A percentile compares a stretch with the other conserved stretches of the same genome.
Evolutionary conservation across 1,284 basidiomycete genomes (phyloP).

Genomic region (Microbotryum lychnidis-dioicae): DNA sequence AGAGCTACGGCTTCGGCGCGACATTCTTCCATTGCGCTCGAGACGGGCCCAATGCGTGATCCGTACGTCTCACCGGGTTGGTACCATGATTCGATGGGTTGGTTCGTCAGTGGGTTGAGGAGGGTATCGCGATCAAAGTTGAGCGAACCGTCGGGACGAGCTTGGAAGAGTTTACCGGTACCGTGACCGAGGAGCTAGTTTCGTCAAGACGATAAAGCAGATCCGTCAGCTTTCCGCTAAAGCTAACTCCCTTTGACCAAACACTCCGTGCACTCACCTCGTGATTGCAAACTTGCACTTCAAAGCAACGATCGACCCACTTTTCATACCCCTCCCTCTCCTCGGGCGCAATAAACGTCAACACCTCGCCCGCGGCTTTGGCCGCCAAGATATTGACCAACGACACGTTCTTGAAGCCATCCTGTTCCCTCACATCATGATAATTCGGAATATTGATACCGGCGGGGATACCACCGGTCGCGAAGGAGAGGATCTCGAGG

Average conservation of each 20-base stretch:
- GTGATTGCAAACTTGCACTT: conserved; percentile 77
- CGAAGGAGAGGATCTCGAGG: conserved; percentile 43
- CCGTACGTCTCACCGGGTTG: conserved; percentile 51
- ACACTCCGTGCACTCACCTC: conserved; percentile 52
- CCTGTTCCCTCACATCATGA: conserved; percentile 62
- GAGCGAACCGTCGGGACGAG: conserved; percentile 60
- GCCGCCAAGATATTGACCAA: conserved; percentile 66
- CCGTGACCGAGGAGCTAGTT: conserved; percentile 29
- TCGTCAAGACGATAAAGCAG: background rate
- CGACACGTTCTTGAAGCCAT: conserved; percentile 56
- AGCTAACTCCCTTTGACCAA: conserved; percentile 32
- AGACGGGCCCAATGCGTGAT: conserved; percentile 69
- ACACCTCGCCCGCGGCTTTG: conserved; percentile 67
- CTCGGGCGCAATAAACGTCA: conserved; percentile 70
- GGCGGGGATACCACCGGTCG: conserved; percentile 73
- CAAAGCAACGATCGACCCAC: conserved; percentile 68
- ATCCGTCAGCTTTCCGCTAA: too few relatives aligned
- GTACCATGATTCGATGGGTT: conserved; percentile 71
- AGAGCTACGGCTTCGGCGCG: conserved; percentile 72
- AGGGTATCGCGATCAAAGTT: conserved; percentile 68
- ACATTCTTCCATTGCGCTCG: conserved; percentile 79
- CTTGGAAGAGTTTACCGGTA: conserved; percentile 68
- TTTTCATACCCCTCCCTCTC: conserved; percentile 59
- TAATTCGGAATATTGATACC: conserved; percentile 51
- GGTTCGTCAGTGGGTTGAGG: conserved; percentile 74